Evolutionary conservation across 352 stramenopile genomes (phyloP).

Genomic region (Globisporangium polare): DNA sequence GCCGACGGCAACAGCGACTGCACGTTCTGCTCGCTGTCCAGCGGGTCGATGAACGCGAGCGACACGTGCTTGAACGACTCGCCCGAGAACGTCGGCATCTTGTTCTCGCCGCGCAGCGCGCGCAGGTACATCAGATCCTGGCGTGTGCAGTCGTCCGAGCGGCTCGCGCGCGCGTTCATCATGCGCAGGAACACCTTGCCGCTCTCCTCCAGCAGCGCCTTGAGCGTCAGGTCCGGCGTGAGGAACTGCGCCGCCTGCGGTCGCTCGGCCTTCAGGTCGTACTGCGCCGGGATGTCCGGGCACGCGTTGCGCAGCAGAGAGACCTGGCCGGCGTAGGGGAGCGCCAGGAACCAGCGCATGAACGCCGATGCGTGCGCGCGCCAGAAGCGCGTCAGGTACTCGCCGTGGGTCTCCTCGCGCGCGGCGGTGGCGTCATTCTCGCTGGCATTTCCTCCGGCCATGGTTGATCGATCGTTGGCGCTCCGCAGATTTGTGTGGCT

Average conservation of each 20-base stretch:
- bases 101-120: slow-evolving; percentile 47
- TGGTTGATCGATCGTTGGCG: slow-evolving; percentile 2
- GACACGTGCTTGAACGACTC: slow-evolving; percentile 73
- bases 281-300: slow-evolving; percentile 67
- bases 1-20: slow-evolving; percentile 73
- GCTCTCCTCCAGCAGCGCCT: slow-evolving; percentile 72
- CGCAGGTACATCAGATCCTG: slow-evolving; percentile 72
- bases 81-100: slow-evolving; percentile 86
- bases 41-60: slow-evolving; percentile 74
- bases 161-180: slow-evolving; percentile 70
- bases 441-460: slow-evolving; percentile 24
- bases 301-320: slow-evolving; percentile 75
- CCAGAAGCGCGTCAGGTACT: slow-evolving; percentile 77
- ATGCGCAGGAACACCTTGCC: slow-evolving; percentile 74
- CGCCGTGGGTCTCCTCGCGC: slow-evolving; percentile 33
- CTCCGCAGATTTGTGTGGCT: neutral
- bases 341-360: slow-evolving; percentile 81
- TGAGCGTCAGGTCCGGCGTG: slow-evolving; percentile 67
- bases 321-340: slow-evolving; percentile 74
- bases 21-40: slow-evolving; percentile 69
- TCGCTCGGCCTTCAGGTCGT: slow-evolving; percentile 36
- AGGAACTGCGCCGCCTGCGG: slow-evolving; percentile 66
- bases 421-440: slow-evolving; percentile 5
- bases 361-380: slow-evolving; percentile 62
- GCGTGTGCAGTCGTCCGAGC: slow-evolving; percentile 64